These are phyloP conservation scores for Pugionium dolabratum DNA, from an alignment of 345 rosid genomes.

Conservation along the genomic window DNA sequence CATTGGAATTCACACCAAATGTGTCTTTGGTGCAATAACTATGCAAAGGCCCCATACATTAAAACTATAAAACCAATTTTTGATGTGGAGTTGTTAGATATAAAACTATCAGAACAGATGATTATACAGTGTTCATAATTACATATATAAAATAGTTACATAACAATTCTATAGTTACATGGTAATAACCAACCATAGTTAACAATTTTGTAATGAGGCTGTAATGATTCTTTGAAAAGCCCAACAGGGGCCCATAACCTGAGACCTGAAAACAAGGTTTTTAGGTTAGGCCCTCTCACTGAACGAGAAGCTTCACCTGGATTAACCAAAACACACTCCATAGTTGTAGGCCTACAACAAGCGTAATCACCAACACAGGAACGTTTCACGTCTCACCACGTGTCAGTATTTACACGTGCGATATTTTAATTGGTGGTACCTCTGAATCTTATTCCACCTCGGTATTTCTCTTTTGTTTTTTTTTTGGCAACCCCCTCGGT, in stretches of 20 bases:
- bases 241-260: neutral
- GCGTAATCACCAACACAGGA: conserved; percentile 35
- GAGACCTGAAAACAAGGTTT: neutral
- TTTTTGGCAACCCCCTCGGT: neutral
- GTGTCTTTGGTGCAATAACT: no score
- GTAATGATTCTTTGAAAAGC: no score
- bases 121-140: no score
- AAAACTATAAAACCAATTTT: no score
- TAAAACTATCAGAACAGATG: no score
- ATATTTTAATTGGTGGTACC: conserved; percentile 13
- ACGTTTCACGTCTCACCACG: conserved; percentile 34
- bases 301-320: conserved; percentile 13
- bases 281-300: neutral
- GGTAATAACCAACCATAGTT: no score
- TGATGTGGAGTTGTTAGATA: no score
- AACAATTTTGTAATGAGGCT: no score
- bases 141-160: no score
- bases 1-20: no score
- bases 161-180: no score
- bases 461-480: neutral
- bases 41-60: no score
- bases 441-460: conserved; percentile 28
- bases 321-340: conserved; percentile 17
- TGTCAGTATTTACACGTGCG: conserved; percentile 23
- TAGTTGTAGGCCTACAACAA: conserved; percentile 24